Evolutionary conservation across 306 rosid species (phyloP).

Genomic region (Quercus berberidifolia): DNA sequence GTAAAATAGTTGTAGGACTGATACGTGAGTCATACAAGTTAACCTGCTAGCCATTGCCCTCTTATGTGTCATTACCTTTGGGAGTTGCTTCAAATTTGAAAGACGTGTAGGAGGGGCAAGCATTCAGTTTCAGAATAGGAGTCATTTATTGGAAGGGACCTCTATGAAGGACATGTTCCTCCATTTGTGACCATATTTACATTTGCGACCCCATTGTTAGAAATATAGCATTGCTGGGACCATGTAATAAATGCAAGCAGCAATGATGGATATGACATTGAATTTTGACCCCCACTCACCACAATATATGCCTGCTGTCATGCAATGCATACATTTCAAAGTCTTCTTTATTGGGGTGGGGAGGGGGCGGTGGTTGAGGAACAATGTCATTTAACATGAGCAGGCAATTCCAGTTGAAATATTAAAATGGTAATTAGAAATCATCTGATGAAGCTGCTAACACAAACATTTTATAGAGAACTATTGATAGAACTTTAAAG

Average conservation of each 20-base stretch:
- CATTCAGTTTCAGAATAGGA: background rate
- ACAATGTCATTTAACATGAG: background rate
- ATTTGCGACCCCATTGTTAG: background rate
- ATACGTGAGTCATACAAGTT: background rate
- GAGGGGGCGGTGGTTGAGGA: no score
- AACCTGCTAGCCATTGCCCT: background rate
- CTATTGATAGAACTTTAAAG: background rate
- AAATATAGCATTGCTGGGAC: no score
- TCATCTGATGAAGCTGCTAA: background rate
- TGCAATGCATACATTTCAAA: no score
- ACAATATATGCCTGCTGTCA: no score
- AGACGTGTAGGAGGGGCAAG: background rate
- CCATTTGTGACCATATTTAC: background rate
- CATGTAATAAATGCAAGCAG: no score
- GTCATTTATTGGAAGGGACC: background rate
- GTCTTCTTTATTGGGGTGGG: no score
- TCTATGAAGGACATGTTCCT: background rate
- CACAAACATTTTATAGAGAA: background rate
- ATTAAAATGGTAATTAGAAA: background rate
- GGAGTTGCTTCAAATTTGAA: background rate
- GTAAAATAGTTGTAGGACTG: background rate
- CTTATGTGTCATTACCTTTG: background rate
- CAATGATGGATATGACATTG: no score
- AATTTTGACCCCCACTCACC: no score
- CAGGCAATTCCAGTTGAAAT: background rate